phyloP scores from a whole-genome alignment of 2,329 filamentous ascomycete species.

The Pleurostoma richardsiae region DNA sequence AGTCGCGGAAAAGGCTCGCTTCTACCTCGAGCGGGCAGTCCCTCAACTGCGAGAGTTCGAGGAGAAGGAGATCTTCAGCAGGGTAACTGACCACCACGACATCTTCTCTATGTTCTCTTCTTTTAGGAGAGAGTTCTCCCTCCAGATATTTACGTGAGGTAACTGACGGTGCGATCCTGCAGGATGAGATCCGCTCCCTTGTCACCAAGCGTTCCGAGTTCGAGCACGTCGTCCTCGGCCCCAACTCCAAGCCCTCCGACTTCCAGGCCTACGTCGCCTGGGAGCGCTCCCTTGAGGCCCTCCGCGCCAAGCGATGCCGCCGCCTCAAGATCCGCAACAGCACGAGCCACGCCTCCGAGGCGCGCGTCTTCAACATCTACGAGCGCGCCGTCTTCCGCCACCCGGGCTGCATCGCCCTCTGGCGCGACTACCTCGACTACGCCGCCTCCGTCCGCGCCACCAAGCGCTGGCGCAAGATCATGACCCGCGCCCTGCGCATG shows the following conservation, averaged over 20 bases:
- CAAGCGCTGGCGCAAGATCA: slow-evolving; percentile 60
- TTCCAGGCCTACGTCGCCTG: slow-evolving; percentile 79
- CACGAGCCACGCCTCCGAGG: slow-evolving; percentile 67
- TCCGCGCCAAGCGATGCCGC: slow-evolving; percentile 78
- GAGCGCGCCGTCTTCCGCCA: slow-evolving; percentile 83
- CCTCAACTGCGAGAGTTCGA: slow-evolving; percentile 91
- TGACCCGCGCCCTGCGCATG: slow-evolving; percentile 70
- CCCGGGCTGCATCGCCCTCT: slow-evolving; percentile 73
- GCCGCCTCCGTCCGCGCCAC: slow-evolving; percentile 62
- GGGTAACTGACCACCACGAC: slow-evolving; percentile 38
- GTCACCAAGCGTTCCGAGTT: slow-evolving; percentile 88
- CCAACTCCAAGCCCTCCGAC: slow-evolving; percentile 70
- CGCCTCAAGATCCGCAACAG: slow-evolving; percentile 70
- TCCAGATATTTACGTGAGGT: slow-evolving; percentile 4
- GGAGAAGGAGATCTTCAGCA: slow-evolving; percentile 83
- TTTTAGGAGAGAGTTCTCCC: not conserved
- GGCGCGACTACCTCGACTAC: slow-evolving; percentile 87
- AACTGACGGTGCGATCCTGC: not conserved
- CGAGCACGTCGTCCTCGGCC: slow-evolving; percentile 83
- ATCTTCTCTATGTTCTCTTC: slow-evolving; percentile 11
- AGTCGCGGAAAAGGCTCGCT: slow-evolving; percentile 89
- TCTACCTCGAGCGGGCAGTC: slow-evolving; percentile 87
- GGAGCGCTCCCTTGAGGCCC: slow-evolving; percentile 65
- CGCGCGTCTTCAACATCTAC: slow-evolving; percentile 82
- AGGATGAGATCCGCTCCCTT: slow-evolving; percentile 88